Evolutionary conservation across 805 yeast genomes (phyloP).

Genomic region (Starmerella vaccinii): DNA sequence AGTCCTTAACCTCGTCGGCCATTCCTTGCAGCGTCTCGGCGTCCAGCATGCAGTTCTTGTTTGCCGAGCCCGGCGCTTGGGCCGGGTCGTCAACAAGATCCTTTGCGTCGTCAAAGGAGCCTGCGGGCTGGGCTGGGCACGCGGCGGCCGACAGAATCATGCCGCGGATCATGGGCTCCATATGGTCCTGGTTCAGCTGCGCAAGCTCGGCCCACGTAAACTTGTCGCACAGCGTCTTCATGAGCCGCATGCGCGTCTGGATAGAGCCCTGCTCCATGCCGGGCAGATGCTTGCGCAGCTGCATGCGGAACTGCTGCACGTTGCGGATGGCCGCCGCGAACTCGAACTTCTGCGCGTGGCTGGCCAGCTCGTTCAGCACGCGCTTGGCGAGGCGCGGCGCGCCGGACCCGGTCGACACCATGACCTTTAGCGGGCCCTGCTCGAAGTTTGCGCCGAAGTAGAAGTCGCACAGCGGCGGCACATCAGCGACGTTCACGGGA

Average conservation of each 20-base stretch:
- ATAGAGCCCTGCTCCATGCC: conserved; percentile 31
- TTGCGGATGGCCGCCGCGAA: conserved; percentile 50
- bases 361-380: conserved; percentile 46
- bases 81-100: conserved; percentile 13
- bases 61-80: background rate
- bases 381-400: conserved; percentile 65
- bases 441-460: conserved; percentile 73
- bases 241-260: conserved; percentile 61
- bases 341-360: conserved; percentile 34
- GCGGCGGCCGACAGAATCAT: conserved; percentile 19
- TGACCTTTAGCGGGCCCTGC: conserved; percentile 61
- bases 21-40: background rate
- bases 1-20: background rate
- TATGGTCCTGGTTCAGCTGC: conserved; percentile 26
- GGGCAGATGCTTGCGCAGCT: conserved; percentile 35
- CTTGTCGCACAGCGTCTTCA: conserved; percentile 52
- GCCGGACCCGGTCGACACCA: conserved; percentile 76
- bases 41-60: background rate
- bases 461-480: conserved; percentile 74
- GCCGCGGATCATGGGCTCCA: conserved; percentile 33
- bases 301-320: conserved; percentile 45
- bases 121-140: conserved; percentile 19
- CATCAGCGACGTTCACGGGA: conserved; percentile 72
- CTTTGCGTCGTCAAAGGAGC: conserved; percentile 11
- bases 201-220: conserved; percentile 54